Evolutionary conservation across 2,329 filamentous ascomycete genomes (phyloP).

Genomic region (Calycina marina): DNA sequence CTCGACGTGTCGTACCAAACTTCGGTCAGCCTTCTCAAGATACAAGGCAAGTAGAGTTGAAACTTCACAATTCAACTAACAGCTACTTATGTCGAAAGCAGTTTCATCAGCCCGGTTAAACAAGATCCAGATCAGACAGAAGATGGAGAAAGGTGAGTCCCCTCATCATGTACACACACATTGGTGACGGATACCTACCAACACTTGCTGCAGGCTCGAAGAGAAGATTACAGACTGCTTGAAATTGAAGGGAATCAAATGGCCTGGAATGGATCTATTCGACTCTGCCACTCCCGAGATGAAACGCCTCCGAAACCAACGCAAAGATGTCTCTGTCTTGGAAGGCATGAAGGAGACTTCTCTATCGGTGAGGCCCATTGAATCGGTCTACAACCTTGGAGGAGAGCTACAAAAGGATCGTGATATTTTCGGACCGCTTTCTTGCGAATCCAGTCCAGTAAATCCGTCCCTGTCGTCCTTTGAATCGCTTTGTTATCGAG

Average conservation of each 20-base stretch:
- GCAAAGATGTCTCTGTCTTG: conserved; percentile 60
- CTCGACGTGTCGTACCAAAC: conserved; percentile 14
- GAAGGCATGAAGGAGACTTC: conserved; percentile 51
- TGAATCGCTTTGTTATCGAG: too few species aligned
- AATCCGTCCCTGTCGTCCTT: conserved; percentile 2
- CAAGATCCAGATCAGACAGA: too few species aligned
- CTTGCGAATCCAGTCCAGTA: conserved; percentile 36
- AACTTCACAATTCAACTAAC: too few species aligned
- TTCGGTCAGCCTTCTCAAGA: too few species aligned
- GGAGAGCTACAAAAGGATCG: conserved; percentile 36
- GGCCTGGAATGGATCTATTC: conserved; percentile 70
- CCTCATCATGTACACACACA: too few species aligned
- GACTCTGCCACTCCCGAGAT: conserved; percentile 63
- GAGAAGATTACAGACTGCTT: conserved; percentile 18
- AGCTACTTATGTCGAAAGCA: too few species aligned
- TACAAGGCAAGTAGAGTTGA: too few species aligned
- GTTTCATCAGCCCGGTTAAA: too few species aligned
- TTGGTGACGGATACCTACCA: too few species aligned
- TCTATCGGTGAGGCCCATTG: conserved; percentile 44
- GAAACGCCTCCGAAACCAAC: conserved; percentile 62
- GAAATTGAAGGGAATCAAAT: conserved; percentile 54
- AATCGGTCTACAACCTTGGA: conserved; percentile 45
- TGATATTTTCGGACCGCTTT: conserved; percentile 46
- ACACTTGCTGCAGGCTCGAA: conserved; percentile 4
- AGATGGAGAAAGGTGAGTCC: too few species aligned